A percentile compares a stretch with the other conserved stretches of the same genome.
Conservation (phyloP, 768 basidiomycete species). For the Boletus rubroflammeus region DNA sequence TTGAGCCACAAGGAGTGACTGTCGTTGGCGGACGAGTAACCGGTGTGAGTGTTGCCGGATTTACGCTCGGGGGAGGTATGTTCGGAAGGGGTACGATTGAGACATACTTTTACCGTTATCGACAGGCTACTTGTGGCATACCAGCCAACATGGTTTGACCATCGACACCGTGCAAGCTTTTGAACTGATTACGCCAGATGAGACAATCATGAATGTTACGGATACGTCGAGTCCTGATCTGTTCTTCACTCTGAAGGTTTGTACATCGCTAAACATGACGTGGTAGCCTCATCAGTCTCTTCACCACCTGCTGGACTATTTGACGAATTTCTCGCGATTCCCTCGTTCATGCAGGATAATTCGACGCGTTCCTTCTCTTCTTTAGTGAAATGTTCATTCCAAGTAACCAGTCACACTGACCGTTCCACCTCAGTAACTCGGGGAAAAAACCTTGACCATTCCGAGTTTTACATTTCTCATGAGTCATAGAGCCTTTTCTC, state of each 20-base stretch:
- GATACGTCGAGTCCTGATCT: background rate
- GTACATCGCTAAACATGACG: background rate
- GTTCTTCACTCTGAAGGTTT: conserved; percentile 34
- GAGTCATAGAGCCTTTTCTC: conserved; percentile 53
- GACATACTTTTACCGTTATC: background rate
- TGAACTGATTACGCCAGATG: conserved; percentile 50
- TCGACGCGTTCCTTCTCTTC: conserved; percentile 15
- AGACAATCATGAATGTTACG: conserved; percentile 32
- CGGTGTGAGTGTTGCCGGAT: conserved; percentile 58
- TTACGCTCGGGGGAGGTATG: conserved; percentile 54
- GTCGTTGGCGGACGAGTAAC: conserved; percentile 54
- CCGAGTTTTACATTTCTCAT: conserved; percentile 8
- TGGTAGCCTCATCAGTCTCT: background rate
- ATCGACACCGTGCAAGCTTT: conserved; percentile 51
- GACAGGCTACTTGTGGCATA: conserved; percentile 40
- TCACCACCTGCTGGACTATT: conserved; percentile 15
- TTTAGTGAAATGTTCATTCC: conserved; percentile 5
- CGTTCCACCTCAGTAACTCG: conserved; percentile 13
- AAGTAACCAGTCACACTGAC: background rate
- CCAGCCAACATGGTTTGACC: conserved; percentile 59
- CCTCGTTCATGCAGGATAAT: conserved; percentile 1
- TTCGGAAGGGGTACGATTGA: background rate
- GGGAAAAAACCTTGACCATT: background rate
- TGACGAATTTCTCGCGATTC: conserved; percentile 26
- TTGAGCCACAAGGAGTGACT: conserved; percentile 47